Evolutionary conservation across 495 filamentous ascomycete species (phyloP).

Genomic region (Xylaria curta): DNA sequence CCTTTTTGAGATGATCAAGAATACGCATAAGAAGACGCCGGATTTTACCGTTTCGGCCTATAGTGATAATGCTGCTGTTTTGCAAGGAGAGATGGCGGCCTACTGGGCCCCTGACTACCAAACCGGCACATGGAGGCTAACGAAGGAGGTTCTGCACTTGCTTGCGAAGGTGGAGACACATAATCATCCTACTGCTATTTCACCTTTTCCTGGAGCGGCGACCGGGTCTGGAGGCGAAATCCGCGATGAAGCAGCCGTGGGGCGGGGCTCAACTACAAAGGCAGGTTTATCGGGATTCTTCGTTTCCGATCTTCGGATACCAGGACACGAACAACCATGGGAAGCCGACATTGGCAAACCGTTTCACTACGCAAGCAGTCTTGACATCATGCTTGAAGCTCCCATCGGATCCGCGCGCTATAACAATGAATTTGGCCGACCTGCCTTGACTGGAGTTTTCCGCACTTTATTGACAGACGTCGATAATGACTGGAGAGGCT

Average conservation of each 20-base stretch:
- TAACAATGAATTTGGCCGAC: constrained; percentile 98
- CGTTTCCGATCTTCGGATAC: constrained; percentile 91
- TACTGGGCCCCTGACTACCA: constrained; percentile 85
- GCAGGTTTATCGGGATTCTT: constrained; percentile 91
- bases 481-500: constrained; percentile 79
- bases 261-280: constrained; percentile 89
- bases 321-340: constrained; percentile 75
- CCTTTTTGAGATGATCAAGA: constrained; percentile 93
- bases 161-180: constrained; percentile 97
- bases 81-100: constrained; percentile 74
- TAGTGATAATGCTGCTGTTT: constrained; percentile 94
- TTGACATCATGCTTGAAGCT: constrained; percentile 97
- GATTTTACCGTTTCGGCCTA: constrained; percentile 89
- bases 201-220: constrained; percentile 84
- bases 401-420: constrained; percentile 93
- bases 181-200: constrained; percentile 96
- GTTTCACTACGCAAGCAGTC: constrained; percentile 85
- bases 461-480: constrained; percentile 78
- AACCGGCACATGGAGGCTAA: constrained; percentile 86
- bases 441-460: constrained; percentile 87
- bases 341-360: constrained; percentile 90
- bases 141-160: constrained; percentile 86
- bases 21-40: constrained; percentile 83
- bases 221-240: constrained; percentile 81
- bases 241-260: constrained; percentile 88